These are phyloP conservation scores for Bolboschoenoplectus hybrid DNA, from an alignment of 202 grass and related monocot species.

Conservation along the genomic window DNA sequence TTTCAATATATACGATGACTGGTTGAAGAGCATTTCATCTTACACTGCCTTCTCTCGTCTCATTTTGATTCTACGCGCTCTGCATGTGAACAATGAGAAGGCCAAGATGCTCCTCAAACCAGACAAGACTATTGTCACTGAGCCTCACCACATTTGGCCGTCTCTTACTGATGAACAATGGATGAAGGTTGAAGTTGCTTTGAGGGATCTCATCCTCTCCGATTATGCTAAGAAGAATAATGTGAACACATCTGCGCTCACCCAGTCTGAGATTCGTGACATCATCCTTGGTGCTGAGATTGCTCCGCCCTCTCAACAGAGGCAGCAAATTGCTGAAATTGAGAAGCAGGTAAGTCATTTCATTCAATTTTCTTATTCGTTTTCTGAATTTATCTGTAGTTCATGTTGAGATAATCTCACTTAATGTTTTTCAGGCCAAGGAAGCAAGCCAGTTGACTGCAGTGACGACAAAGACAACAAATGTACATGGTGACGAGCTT, in stretches of 20 bases:
- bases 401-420: slow-evolving; percentile 30
- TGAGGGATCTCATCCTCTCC: slow-evolving; percentile 96
- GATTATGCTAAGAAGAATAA: slow-evolving; percentile 99
- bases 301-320: slow-evolving; percentile 93
- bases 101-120: slow-evolving; percentile 98
- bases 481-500: slow-evolving; percentile 97
- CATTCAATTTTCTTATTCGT: not conserved
- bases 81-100: slow-evolving; percentile 99
- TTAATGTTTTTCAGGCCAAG: slow-evolving; percentile 70
- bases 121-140: slow-evolving; percentile 93
- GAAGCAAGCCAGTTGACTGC: slow-evolving; percentile 96
- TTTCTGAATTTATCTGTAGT: not conserved
- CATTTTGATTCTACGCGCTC: slow-evolving; percentile 83
- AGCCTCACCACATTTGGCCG: slow-evolving; percentile 97
- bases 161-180: slow-evolving; percentile 93
- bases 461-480: slow-evolving; percentile 92
- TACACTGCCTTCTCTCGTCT: slow-evolving; percentile 98
- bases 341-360: slow-evolving; percentile 80
- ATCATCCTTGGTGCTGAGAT: slow-evolving; percentile 99
- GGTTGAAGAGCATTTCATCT: slow-evolving; percentile 98
- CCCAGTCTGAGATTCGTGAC: slow-evolving; percentile 97
- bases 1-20: slow-evolving; percentile 99
- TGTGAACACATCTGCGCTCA: slow-evolving; percentile 94
- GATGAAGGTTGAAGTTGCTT: slow-evolving; percentile 95
- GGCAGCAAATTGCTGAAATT: slow-evolving; percentile 98